Percentiles rank a stretch among this genome's conserved stretches.
phyloP scores from a whole-genome alignment of 176 grass and related monocot genomes.

The Coix lacrymajobi region DNA sequence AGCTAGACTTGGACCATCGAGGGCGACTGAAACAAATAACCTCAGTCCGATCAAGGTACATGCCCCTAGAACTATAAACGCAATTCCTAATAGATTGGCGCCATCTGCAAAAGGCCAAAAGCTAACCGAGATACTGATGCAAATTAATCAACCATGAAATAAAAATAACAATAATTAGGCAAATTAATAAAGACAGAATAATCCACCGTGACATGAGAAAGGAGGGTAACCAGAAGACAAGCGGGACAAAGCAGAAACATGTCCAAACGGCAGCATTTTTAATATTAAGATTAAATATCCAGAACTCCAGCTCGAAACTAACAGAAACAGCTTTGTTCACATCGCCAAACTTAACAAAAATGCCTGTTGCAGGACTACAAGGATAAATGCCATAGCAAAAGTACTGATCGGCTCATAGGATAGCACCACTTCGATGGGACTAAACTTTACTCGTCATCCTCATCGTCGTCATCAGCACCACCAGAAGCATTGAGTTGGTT shows the following conservation, averaged over 20 bases:
- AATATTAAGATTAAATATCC: background rate
- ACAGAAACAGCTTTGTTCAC: background rate
- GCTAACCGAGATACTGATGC: too few species aligned
- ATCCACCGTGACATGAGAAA: too few species aligned
- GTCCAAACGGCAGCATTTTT: background rate
- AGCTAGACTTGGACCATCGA: too few species aligned
- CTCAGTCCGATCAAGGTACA: too few species aligned
- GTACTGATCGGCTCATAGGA: background rate
- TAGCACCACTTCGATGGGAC: constrained; percentile 7
- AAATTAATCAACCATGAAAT: too few species aligned
- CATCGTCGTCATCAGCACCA: constrained; percentile 43
- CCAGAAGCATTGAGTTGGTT: constrained; percentile 59
- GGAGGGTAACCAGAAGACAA: too few species aligned
- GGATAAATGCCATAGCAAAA: background rate
- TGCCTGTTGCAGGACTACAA: constrained; percentile 22
- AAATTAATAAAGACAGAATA: too few species aligned
- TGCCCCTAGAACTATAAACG: too few species aligned
- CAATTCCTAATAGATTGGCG: too few species aligned
- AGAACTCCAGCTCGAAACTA: constrained; percentile 23
- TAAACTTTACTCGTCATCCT: constrained; percentile 61
- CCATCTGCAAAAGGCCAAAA: too few species aligned
- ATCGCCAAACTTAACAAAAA: constrained; percentile 43
- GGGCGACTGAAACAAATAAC: too few species aligned
- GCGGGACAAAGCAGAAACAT: background rate
- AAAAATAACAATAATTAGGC: too few species aligned